Evolutionary conservation across 176 grass and related monocot species (phyloP).

Genomic region (Secale cereale): DNA sequence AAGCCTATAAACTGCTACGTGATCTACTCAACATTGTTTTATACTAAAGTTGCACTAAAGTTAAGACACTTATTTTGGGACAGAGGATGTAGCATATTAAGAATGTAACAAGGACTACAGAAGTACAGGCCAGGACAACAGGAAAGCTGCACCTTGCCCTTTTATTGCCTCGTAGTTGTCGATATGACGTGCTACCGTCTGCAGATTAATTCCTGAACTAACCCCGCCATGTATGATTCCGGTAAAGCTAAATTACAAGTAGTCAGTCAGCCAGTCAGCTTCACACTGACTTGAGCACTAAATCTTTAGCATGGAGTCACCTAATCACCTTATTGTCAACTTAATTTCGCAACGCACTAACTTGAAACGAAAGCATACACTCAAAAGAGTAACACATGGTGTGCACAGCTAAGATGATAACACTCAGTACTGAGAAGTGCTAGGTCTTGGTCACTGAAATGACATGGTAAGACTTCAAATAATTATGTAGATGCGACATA

Average conservation of each 20-base stretch:
- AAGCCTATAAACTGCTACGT: background rate
- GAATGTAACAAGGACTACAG: background rate
- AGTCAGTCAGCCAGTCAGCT: background rate
- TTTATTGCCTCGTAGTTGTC: background rate
- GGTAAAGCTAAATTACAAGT: background rate
- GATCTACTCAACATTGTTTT: background rate
- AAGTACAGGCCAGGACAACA: background rate
- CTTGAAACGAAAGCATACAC: conserved; percentile 10
- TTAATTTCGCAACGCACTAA: background rate
- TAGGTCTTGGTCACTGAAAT: conserved; percentile 4
- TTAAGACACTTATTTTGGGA: no score
- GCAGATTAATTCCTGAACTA: no score
- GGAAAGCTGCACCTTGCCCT: background rate
- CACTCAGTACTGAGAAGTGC: background rate
- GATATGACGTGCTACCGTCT: no score
- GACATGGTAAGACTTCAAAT: background rate
- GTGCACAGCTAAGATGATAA: background rate
- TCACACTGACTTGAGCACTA: background rate
- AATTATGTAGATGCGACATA: conserved; percentile 41
- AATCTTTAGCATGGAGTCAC: background rate
- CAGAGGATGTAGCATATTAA: conserved; percentile 8
- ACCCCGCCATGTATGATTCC: background rate
- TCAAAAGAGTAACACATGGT: background rate
- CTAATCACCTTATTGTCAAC: background rate
- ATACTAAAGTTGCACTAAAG: no score